Base-by-base conservation (phyloP, 2,329 filamentous ascomycete genomes). In the Ophiostoma sp. region DNA sequence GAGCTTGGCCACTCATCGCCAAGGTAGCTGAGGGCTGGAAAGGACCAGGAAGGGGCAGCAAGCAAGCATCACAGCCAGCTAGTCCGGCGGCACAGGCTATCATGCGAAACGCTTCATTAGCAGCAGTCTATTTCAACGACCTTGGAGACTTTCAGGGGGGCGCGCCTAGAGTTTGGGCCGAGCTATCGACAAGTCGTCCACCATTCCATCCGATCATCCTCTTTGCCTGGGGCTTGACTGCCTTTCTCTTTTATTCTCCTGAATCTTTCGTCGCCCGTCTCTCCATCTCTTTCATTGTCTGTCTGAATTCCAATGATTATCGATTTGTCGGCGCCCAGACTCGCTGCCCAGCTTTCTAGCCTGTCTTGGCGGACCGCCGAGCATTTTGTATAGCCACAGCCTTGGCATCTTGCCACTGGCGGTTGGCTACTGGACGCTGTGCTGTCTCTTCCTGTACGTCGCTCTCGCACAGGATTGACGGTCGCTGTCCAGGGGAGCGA, bases 341-440 rank as follows among this genome's bases (percentile, higher is more conserved):
- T 18, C 18, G 18, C n/a, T 44, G 60, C 60, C 60, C 60, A 63
- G 60, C 60, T 42, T 63, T 63, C 60, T 63, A 40, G 60, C 16
- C 58, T 63, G 60, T 63, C 60, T 63, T 63, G 60, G 60, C 60
- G 60, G 60, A 62, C n/a, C 7, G 60, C 60, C 60, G 40, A 63
- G 60, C 60, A 8, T 42, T 63, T 62, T 62, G 60, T 63, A 63
- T 40, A 63, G 60, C 60, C 60, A 63, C 60, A 44, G 60, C 60
- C 60, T 63, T 63, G 60, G 60, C 60, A 16, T 62, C 6, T 62
- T 62, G 58, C 58, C 38, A 62, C 58, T 62, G 58, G 55, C 27
- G 18, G 55, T 38, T 60, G 27, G n/a, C n/a, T 9, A 14, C 18
- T 55, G 18, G 18, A 27, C 11, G 49, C 49, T 27, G 27, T 27